Evolutionary conservation across 208 protist genomes (phyloP).

Genomic region (Leishmania turanica): DNA sequence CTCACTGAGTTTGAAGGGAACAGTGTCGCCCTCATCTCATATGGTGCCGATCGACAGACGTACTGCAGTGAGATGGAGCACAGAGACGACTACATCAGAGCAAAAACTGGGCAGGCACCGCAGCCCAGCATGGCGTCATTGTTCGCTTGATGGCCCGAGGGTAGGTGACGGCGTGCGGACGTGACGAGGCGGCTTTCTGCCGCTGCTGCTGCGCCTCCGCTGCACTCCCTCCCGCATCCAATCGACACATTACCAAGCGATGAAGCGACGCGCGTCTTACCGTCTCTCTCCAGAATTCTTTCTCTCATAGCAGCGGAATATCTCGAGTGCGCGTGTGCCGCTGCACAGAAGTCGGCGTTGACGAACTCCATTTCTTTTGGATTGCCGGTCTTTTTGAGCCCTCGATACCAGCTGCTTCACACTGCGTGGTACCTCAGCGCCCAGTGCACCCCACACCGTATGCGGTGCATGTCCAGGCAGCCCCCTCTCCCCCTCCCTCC

Average conservation of each 20-base stretch:
- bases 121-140: slow-evolving; percentile 31
- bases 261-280: neutral
- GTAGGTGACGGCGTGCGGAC: neutral
- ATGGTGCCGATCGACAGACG: slow-evolving; percentile 22
- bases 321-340: neutral
- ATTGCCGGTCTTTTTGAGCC: neutral
- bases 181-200: neutral
- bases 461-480: neutral
- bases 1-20: slow-evolving; percentile 18
- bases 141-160: slow-evolving; percentile 9
- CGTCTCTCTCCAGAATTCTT: neutral
- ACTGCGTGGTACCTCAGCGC: neutral
- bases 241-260: neutral
- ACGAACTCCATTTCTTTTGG: neutral
- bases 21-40: slow-evolving; percentile 28
- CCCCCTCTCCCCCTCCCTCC: neutral
- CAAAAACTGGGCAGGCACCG: slow-evolving; percentile 18
- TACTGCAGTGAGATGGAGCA: slow-evolving; percentile 67
- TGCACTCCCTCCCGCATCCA: neutral
- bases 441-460: neutral
- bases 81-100: slow-evolving; percentile 40
- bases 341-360: neutral
- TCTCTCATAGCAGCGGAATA: neutral
- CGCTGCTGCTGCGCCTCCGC: neutral
- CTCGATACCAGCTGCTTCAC: too few species aligned